Base-by-base conservation (phyloP, 257 asterid genomes). In the Paulownia fortunei region DNA sequence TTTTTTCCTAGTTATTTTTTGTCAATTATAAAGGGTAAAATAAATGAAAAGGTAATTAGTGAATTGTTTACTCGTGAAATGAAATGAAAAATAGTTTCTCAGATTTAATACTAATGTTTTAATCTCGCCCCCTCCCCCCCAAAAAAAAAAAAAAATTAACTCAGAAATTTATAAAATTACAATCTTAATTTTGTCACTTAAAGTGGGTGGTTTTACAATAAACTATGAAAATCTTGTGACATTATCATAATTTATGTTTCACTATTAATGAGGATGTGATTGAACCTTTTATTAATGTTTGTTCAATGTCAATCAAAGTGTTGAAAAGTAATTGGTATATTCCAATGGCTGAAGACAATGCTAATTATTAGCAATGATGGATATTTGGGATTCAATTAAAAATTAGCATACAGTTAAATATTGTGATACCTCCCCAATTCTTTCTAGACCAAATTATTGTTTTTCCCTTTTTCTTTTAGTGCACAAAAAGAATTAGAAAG, bases 291-390 rank as follows among this genome's bases (percentile, higher is more conserved):
- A 9, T 7, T 64, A 34, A 36, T 64, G 52, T 36, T 19, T 64
- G 61, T 18, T 8, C 16, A 37, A 39, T 37, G 12, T 9, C 24
- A 56, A 37, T 55, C 37, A 1, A 39, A 39, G 10, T 23, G 27
- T 13, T 8, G 19, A 42, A 73, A 73, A 42, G 60, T 27, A 12
- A 11, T 24, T 2, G 69, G 41, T 55, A n/a, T 54, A 32, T 13
- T 24, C 13, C 59, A 0, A 72, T 12, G 68, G 54, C 36, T 32
- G 8, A 23, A 72, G 30, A 52, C 9, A 26, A 49, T 72, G 61
- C 61, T 42, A 74, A 74, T 60, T 59, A 60, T 60, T 60, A 34
- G 63, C 66, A 54, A 72, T 72, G 36, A 72, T 52, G 36, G 68
- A 2, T 26, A 16, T 73, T 59, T 55, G 67, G 60, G 67, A 21